Conservation (phyloP, 306 rosid species). For the Dryas alaskensis region DNA sequence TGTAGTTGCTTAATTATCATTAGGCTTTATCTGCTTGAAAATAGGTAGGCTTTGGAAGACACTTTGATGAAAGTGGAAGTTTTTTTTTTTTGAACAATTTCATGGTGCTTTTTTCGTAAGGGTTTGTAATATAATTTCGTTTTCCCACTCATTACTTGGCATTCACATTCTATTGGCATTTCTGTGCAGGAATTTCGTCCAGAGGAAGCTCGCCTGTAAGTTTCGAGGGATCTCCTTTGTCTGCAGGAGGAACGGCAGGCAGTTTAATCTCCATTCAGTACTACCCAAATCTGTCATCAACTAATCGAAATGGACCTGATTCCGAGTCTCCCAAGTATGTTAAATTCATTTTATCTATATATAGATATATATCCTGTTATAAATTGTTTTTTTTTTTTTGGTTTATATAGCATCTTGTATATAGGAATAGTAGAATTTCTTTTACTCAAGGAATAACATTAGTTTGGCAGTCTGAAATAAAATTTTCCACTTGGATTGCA, state of each 20-base stretch:
- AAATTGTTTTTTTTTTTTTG: not conserved
- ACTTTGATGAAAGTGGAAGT: not conserved
- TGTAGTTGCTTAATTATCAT: not conserved
- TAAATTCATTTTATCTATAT: conserved; percentile 10
- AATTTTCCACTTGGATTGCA: conserved; percentile 4
- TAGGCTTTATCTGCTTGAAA: not conserved
- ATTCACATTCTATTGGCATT: conserved; percentile 1
- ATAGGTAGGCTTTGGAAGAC: not conserved
- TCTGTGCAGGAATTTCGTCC: conserved; percentile 60
- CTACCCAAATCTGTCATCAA: conserved; percentile 51
- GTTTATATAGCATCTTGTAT: not conserved
- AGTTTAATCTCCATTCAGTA: conserved; percentile 47
- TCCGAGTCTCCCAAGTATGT: conserved; percentile 64
- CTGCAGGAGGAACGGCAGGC: conserved; percentile 40
- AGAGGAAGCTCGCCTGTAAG: conserved; percentile 37
- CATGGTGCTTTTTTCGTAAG: not conserved
- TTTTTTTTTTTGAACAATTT: not conserved
- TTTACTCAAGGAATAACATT: not conserved
- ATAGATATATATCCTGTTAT: conserved; percentile 16
- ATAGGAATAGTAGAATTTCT: not conserved
- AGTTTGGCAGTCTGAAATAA: not conserved
- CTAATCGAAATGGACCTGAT: conserved; percentile 42
- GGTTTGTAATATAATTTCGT: not conserved
- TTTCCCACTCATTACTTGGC: not conserved
- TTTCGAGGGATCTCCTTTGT: conserved; percentile 58